Base-by-base conservation (phyloP, 23 red algal genomes). In the Gracilariopsis chorda region DNA sequence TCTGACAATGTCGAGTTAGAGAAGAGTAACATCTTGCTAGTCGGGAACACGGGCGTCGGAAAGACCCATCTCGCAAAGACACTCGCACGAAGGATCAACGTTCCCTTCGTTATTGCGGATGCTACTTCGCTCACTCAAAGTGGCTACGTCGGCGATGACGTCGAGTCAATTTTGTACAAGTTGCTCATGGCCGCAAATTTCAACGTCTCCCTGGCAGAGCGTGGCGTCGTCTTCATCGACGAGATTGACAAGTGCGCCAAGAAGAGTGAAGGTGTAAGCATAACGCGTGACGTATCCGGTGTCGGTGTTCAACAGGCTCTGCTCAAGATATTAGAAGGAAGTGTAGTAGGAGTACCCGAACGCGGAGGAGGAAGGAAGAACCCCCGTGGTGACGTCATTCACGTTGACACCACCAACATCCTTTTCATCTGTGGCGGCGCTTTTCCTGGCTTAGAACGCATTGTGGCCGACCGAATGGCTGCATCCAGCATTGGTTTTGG, bases 361-460 rank as follows among this genome's bases (percentile, higher is more conserved):
- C 90, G 94, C 46, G 96, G 92, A 29, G 84, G 84, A 37, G 96
- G 75, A 56, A 68, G 84, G 73, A 98, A 88, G 72, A 95, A 87
- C 67, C 96, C 75, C 36, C 63, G 79, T 10, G 80, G 80, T 46
- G 92, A 94, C 51, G 71, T 82, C 57, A 86, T 87, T 52, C 86
- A 92, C 19, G 68, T 98, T 41, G 96, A 98, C 58, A 98, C 96
- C 19, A 88, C 72, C 45, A 95, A 95, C 51, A 98, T 98, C 40
- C 87, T 98, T 49, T 98, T 98, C 84, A 98, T 98, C 56, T 98
- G 92, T 48, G 96, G 96, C 46, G 96, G 96, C 35, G 89, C 96
- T 21, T 98, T 98, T 85, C 77, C 85, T 10, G 96, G 96, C 33
- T 84, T 98, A 17, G 96, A 98, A 33, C 78, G 85, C 23, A 94